Evolutionary conservation across 352 stramenopile genomes (phyloP).

Genomic region (Salisapilia sapeloensis): DNA sequence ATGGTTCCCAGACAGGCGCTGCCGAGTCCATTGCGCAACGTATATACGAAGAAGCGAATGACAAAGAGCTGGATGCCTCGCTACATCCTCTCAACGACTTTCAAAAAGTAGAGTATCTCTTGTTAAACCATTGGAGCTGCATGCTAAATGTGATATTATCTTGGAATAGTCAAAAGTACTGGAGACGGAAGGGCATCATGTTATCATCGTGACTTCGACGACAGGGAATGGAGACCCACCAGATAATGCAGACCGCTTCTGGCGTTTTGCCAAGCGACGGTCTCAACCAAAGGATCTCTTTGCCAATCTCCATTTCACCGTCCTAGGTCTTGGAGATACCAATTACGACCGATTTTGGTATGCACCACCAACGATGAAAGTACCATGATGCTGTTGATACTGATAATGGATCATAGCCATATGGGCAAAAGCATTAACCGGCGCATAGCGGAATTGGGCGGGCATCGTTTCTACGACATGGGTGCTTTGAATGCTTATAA

Average conservation of each 20-base stretch:
- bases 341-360: constrained; percentile 96
- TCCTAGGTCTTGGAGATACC: constrained; percentile 90
- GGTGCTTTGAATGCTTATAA: constrained; percentile 8
- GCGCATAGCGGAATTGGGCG: constrained; percentile 78
- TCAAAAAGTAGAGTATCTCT: constrained; percentile 22
- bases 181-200: constrained; percentile 16
- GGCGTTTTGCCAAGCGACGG: constrained; percentile 83
- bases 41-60: constrained; percentile 43
- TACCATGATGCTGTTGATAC: background rate
- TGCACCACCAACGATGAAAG: background rate
- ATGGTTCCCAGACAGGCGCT: constrained; percentile 80
- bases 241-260: constrained; percentile 87
- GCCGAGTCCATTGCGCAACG: constrained; percentile 72
- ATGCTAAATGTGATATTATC: background rate
- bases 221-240: constrained; percentile 92
- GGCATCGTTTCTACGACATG: constrained; percentile 50
- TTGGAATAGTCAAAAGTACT: constrained; percentile 18
- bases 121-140: too few relatives aligned
- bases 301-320: constrained; percentile 53
- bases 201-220: constrained; percentile 86
- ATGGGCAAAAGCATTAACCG: constrained; percentile 83
- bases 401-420: constrained; percentile 18
- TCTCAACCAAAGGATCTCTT: constrained; percentile 67
- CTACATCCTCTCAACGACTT: constrained; percentile 49
- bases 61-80: constrained; percentile 27